Evolutionary conservation across 306 rosid genomes (phyloP).

Genomic region (Rubus parviflorus): DNA sequence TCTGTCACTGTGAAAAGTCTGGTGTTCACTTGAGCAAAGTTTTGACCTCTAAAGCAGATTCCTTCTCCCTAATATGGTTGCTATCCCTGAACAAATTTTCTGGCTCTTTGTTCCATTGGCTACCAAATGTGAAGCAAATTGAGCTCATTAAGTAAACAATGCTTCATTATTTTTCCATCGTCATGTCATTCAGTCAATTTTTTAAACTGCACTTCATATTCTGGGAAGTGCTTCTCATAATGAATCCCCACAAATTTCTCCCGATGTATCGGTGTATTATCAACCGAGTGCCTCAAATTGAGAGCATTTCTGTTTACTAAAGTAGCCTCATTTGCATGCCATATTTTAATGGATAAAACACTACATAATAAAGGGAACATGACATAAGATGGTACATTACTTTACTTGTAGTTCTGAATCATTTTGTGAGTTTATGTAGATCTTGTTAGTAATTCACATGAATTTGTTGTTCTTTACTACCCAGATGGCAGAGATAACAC

Average conservation of each 20-base stretch:
- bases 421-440: conserved; percentile 18
- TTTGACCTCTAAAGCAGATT: background rate
- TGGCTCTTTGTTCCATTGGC: background rate
- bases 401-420: background rate
- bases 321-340: background rate
- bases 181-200: background rate
- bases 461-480: conserved; percentile 25
- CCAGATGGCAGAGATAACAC: conserved; percentile 97
- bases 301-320: background rate
- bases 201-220: no score
- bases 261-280: background rate
- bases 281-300: background rate
- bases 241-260: background rate
- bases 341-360: background rate
- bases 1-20: background rate
- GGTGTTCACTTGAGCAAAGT: background rate
- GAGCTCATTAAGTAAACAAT: conserved; percentile 3
- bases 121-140: background rate
- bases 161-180: background rate
- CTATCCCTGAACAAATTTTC: background rate
- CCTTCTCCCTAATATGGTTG: background rate
- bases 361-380: background rate
- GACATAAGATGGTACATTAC: background rate
- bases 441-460: conserved; percentile 13
- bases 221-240: no score